Conservation (phyloP, 1,139 yeast species). For the Sugiyamaella japonica region DNA sequence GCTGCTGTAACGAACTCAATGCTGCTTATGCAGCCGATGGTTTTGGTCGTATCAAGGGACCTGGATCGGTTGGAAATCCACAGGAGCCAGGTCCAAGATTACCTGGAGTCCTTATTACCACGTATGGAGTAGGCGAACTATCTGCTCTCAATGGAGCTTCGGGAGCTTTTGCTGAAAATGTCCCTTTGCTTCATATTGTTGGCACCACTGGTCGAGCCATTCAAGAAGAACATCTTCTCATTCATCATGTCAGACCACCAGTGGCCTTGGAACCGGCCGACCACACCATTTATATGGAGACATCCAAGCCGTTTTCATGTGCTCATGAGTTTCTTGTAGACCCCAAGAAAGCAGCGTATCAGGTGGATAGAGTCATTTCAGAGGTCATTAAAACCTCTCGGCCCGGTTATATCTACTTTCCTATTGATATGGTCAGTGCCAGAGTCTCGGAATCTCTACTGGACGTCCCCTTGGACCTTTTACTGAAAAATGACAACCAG, state of each 20-base stretch:
- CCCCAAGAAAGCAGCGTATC: constrained; percentile 51
- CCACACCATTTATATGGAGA: constrained; percentile 62
- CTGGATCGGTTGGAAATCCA: constrained; percentile 78
- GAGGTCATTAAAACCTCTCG: constrained; percentile 57
- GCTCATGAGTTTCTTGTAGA: constrained; percentile 56
- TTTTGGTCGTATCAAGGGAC: constrained; percentile 62
- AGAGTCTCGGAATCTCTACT: constrained; percentile 44
- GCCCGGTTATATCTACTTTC: constrained; percentile 81
- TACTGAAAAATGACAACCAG: constrained; percentile 27
- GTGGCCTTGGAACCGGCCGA: constrained; percentile 43
- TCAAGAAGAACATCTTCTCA: constrained; percentile 42
- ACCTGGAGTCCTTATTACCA: constrained; percentile 49
- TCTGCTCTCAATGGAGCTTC: constrained; percentile 82
- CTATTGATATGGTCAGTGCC: constrained; percentile 62
- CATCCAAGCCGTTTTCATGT: constrained; percentile 61
- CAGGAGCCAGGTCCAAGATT: constrained; percentile 49
- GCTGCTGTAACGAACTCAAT: constrained; percentile 62
- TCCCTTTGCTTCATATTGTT: constrained; percentile 78
- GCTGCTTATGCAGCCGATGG: constrained; percentile 82
- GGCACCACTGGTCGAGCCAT: constrained; percentile 63
- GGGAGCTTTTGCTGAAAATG: constrained; percentile 78
- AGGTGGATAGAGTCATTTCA: constrained; percentile 64
- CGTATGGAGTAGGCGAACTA: constrained; percentile 86
- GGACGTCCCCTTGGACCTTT: constrained; percentile 36
- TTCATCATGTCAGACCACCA: constrained; percentile 72